Base-by-base conservation (phyloP, 495 filamentous ascomycete genomes). In the Ascobolus immersus region DNA sequence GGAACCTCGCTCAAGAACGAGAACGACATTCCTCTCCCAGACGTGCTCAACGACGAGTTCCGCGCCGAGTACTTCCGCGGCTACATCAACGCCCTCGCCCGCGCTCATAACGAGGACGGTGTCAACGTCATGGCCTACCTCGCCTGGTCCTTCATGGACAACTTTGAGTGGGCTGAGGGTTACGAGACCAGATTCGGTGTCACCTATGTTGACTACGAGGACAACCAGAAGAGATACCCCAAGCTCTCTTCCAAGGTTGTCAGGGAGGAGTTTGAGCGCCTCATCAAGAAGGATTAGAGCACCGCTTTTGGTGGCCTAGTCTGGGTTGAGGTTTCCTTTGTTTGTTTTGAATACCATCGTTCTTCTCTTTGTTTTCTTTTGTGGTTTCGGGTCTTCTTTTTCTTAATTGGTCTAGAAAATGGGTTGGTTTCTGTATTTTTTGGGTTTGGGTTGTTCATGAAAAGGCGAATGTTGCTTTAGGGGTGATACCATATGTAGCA, bases 1-100 rank as follows among this genome's bases (percentile, higher is more conserved):
- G 59, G 59, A 8, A 60, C 57, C 2, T 56, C 55, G 1, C 43
- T 56, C 5, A 58, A 60, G 36, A 57, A 55, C 20, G 59, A 62
- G 39, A 43, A 52, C 7, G 53, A 56, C 20, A 42, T 52, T 3
- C 13, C 26, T 4, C 13, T 22, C 14, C 45, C 51, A 15, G 32
- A 40, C 9, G 38, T 43, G 34, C 43, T 60, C 8, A 46, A 60
- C 31, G 59, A 62, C 34, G 43, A 43, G 17, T 58, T 61, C 44
- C 48, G 59, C 6, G 53, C 52, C 11, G 48, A 49, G 24, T 62
- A 59, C 37, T 62, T 62, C 27, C 48, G 55, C 30, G 52, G 48
- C 0, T 61, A 62, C 39, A 51, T 62, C 32, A 52, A 51, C 1
- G 56, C 54, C 11, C 28, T 62, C 36, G 56, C 55, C 22, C 50